Percentiles rank a stretch among this genome's conserved stretches.
phyloP scores from a whole-genome alignment of 75 land plant genomes.

The Pinus taeda region DNA sequence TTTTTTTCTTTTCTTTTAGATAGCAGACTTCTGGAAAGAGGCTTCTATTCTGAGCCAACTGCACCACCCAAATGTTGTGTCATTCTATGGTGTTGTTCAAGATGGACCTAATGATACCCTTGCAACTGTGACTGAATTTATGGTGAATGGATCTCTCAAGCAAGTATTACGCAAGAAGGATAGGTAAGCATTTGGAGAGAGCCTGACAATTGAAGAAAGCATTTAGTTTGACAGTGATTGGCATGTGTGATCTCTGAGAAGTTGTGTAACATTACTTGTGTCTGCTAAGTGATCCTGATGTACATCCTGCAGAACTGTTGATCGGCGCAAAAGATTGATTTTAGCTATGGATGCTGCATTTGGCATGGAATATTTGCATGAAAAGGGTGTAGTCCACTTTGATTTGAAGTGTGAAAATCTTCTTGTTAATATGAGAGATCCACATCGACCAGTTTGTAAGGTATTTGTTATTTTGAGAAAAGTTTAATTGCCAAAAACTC shows the following conservation, averaged over 20 bases:
- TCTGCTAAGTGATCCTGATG: not conserved
- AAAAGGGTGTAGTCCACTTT: constrained; percentile 91
- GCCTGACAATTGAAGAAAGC: not conserved
- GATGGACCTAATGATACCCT: constrained; percentile 97
- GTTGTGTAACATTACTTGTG: not conserved
- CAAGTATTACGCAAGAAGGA: constrained; percentile 93
- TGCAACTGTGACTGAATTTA: constrained; percentile 96
- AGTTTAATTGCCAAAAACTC: not conserved
- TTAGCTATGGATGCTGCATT: constrained; percentile 96
- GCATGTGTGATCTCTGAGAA: not conserved
- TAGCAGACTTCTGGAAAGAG: constrained; percentile 96
- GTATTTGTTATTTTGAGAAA: constrained; percentile 17
- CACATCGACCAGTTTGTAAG: constrained; percentile 97
- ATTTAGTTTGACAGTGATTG: not conserved
- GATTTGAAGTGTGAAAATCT: constrained; percentile 95
- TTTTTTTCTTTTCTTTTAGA: constrained; percentile 30
- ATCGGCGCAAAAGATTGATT: constrained; percentile 85
- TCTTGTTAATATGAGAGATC: constrained; percentile 94
- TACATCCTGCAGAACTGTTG: constrained; percentile 68
- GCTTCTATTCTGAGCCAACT: constrained; percentile 76
- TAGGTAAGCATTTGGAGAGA: constrained; percentile 40
- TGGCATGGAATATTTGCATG: constrained; percentile 98
- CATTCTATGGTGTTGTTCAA: constrained; percentile 95
- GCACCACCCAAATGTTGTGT: constrained; percentile 98
- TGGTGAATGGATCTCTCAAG: constrained; percentile 96